phyloP scores from a whole-genome alignment of 331 rosid species.

The Dryas integrifolia region DNA sequence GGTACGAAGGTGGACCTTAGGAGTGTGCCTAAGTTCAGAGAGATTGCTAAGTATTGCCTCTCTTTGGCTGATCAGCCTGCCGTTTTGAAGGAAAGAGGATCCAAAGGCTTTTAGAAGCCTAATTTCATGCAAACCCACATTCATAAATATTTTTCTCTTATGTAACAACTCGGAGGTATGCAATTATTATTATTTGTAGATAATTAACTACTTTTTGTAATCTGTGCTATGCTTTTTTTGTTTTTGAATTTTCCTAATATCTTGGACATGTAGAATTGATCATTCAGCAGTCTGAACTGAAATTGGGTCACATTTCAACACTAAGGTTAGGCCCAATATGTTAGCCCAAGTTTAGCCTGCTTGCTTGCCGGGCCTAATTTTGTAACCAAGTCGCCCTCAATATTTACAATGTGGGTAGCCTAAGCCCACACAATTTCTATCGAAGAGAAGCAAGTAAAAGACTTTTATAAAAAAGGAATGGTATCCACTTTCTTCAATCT shows the following conservation, averaged over 20 bases:
- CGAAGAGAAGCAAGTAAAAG: too few species aligned
- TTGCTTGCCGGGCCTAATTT: too few species aligned
- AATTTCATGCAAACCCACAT: background rate
- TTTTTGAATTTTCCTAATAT: too few species aligned
- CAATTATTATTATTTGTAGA: constrained; percentile 8
- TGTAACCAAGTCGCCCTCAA: too few species aligned
- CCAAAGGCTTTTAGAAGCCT: too few species aligned
- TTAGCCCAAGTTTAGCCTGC: background rate
- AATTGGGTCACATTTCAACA: too few species aligned
- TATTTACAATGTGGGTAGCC: too few species aligned
- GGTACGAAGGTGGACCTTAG: constrained; percentile 86
- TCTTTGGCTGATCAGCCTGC: constrained; percentile 52
- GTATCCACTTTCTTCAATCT: too few species aligned
- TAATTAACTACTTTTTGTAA: background rate
- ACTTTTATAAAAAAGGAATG: too few species aligned
- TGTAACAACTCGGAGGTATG: constrained; percentile 30
- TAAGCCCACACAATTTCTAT: too few species aligned
- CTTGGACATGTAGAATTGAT: too few species aligned
- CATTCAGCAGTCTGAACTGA: too few species aligned
- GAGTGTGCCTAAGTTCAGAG: constrained; percentile 83
- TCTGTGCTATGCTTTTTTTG: background rate
- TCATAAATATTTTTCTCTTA: background rate
- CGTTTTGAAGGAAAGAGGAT: constrained; percentile 32
- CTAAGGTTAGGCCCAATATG: background rate
- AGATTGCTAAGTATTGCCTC: constrained; percentile 75